These are phyloP conservation scores for Omphalotus olearius DNA, from an alignment of 1,284 basidiomycete genomes.

Conservation along the genomic window DNA sequence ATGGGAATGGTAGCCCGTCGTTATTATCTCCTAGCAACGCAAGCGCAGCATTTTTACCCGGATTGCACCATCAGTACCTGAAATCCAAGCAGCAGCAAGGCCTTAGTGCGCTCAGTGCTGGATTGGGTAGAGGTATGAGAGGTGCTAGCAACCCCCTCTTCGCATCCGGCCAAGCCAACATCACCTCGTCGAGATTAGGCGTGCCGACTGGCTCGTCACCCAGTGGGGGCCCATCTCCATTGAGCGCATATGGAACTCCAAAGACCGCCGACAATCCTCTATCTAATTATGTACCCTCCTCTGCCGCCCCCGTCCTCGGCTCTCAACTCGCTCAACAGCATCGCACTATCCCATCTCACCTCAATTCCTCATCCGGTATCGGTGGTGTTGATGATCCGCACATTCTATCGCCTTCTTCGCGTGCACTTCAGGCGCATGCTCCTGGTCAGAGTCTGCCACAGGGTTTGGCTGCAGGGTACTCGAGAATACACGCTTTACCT, in stretches of 20 bases:
- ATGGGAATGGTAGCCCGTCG: neutral
- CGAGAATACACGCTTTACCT: slow-evolving; percentile 64
- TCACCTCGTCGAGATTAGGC: neutral
- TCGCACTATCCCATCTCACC: neutral
- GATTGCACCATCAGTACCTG: slow-evolving; percentile 58
- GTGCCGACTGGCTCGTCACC: slow-evolving; percentile 6
- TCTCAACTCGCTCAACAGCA: neutral
- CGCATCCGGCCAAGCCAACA: slow-evolving; percentile 1
- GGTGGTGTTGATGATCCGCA: neutral
- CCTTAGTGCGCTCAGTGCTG: neutral
- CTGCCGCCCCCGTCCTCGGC: neutral
- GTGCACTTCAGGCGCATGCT: slow-evolving; percentile 73
- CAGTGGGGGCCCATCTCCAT: neutral
- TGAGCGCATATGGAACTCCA: slow-evolving; percentile 7
- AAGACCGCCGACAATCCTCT: neutral
- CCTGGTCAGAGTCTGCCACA: slow-evolving; percentile 87
- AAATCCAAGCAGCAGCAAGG: slow-evolving; percentile 42
- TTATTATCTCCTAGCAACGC: slow-evolving; percentile 61
- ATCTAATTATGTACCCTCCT: neutral
- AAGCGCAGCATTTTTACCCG: slow-evolving; percentile 73
- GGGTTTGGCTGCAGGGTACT: slow-evolving; percentile 82
- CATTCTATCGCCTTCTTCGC: slow-evolving; percentile 50
- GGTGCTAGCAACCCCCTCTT: slow-evolving; percentile 9
- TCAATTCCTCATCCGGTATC: neutral
- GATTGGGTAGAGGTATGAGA: slow-evolving; percentile 8